These are phyloP conservation scores for Fistulifera solaris DNA, from an alignment of 108 stramenopile species.

Conservation along the genomic window DNA sequence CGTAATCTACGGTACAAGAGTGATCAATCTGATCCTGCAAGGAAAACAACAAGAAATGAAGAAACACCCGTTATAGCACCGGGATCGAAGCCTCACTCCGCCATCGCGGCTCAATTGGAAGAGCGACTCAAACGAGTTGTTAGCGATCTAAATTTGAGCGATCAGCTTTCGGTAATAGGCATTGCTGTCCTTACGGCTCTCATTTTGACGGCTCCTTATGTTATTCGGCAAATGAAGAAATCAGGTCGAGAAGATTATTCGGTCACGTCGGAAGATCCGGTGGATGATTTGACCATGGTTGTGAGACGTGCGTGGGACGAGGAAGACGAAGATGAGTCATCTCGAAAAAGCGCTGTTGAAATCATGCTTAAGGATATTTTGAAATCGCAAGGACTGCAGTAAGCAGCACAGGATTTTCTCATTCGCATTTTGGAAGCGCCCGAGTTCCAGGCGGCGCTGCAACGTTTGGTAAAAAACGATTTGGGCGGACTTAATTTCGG, in stretches of 20 bases:
- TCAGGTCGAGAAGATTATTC: conserved; percentile 1
- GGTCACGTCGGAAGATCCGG: not conserved
- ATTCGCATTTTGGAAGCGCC: conserved; percentile 43
- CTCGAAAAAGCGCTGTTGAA: conserved; percentile 18
- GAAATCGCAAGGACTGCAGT: conserved; percentile 28
- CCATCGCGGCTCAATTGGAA: not conserved
- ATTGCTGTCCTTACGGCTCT: conserved; percentile 4
- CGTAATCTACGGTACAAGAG: not conserved
- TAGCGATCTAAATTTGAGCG: conserved; percentile 7
- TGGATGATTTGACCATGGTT: conserved; percentile 27
- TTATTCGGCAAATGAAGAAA: conserved; percentile 8
- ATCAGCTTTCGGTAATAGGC: conserved; percentile 1
- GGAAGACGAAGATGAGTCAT: conserved; percentile 1
- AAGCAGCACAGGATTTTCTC: conserved; percentile 30
- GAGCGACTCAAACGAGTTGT: conserved; percentile 5
- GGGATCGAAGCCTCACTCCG: not conserved
- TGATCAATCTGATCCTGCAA: not conserved
- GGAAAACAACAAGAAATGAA: not conserved
- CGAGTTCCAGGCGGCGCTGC: conserved; percentile 55
- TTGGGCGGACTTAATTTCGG: conserved; percentile 63
- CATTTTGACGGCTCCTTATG: conserved; percentile 6
- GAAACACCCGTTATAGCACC: not conserved
- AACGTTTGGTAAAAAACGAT: conserved; percentile 47
- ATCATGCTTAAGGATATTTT: conserved; percentile 27
- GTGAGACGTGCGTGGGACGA: conserved; percentile 9